Conservation (phyloP, 139 green algal genomes). For the Tetraselmis striata region DNA sequence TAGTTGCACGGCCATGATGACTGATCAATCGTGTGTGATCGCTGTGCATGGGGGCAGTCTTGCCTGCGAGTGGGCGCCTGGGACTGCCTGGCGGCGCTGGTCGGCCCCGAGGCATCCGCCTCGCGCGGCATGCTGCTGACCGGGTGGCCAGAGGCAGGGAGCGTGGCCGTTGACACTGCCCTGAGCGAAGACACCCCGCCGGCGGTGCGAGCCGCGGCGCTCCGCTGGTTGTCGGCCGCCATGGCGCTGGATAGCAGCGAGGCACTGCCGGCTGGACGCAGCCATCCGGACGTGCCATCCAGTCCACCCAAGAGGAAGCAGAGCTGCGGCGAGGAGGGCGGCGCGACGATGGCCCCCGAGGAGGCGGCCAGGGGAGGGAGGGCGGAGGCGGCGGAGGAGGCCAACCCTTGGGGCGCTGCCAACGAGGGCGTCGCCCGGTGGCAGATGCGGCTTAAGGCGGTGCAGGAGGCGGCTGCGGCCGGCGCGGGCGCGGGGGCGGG, state of each 20-base stretch:
- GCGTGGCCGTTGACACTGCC: slow-evolving; percentile 11
- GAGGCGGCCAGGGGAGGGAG: not conserved
- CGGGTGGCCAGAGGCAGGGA: slow-evolving; percentile 37
- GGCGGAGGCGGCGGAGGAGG: not conserved
- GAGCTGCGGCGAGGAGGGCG: not conserved
- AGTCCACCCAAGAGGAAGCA: not conserved
- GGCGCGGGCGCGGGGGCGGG: no score
- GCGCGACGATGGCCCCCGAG: no score
- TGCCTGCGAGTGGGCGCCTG: slow-evolving; percentile 13
- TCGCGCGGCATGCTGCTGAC: slow-evolving; percentile 32
- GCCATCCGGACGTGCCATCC: not conserved
- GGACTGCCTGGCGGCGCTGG: slow-evolving; percentile 25
- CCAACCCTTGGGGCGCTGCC: not conserved
- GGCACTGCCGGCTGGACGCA: not conserved
- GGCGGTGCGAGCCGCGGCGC: slow-evolving; percentile 29
- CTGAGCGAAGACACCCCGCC: slow-evolving; percentile 11
- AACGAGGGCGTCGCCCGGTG: not conserved
- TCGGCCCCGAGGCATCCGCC: slow-evolving; percentile 15
- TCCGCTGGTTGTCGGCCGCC: slow-evolving; percentile 22
- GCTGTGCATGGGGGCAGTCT: no score
- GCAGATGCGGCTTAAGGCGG: not conserved
- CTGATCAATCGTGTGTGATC: no score
- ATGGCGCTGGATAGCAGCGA: not conserved
- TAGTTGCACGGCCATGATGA: no score
- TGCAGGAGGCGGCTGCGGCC: no score